A percentile compares a stretch with the other conserved stretches of the same genome.
Conservation (phyloP, 2,329 filamentous ascomycete species). For the Elsinoe perseae region DNA sequence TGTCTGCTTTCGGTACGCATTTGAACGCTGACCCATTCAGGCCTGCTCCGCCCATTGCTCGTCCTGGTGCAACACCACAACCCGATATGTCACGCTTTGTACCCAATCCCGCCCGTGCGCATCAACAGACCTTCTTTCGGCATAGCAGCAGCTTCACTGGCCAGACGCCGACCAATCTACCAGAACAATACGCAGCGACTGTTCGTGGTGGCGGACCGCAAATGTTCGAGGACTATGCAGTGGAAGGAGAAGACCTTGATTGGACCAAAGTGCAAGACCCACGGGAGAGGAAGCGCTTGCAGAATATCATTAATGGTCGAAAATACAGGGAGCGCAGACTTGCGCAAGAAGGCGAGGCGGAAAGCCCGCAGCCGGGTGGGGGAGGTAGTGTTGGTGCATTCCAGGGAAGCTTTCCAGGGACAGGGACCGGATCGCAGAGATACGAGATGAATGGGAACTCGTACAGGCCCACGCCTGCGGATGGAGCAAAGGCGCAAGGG, state of each 20-base stretch:
- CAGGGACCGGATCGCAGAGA: background rate
- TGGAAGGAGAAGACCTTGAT: conserved; percentile 34
- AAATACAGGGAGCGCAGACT: conserved; percentile 33
- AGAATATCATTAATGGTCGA: conserved; percentile 35
- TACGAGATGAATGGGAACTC: background rate
- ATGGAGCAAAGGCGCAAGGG: background rate
- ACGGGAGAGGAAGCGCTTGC: conserved; percentile 31
- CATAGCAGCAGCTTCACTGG: conserved; percentile 4
- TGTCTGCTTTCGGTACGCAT: background rate
- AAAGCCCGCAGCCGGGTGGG: background rate
- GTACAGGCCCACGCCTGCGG: background rate
- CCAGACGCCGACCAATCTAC: conserved; percentile 14
- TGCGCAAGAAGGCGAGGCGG: conserved; percentile 27
- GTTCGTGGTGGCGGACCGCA: conserved; percentile 19
- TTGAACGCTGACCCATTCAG: background rate
- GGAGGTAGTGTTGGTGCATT: background rate
- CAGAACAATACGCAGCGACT: conserved; percentile 20
- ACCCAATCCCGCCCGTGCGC: conserved; percentile 16
- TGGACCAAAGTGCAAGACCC: conserved; percentile 34
- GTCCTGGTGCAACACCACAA: conserved; percentile 16
- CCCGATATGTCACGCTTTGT: conserved; percentile 26
- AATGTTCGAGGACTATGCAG: conserved; percentile 27
- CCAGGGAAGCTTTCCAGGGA: background rate
- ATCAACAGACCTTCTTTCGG: conserved; percentile 11
- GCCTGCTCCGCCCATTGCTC: background rate